Base-by-base conservation (phyloP, 2,329 filamentous ascomycete genomes). In the Thyridium curvatum region DNA sequence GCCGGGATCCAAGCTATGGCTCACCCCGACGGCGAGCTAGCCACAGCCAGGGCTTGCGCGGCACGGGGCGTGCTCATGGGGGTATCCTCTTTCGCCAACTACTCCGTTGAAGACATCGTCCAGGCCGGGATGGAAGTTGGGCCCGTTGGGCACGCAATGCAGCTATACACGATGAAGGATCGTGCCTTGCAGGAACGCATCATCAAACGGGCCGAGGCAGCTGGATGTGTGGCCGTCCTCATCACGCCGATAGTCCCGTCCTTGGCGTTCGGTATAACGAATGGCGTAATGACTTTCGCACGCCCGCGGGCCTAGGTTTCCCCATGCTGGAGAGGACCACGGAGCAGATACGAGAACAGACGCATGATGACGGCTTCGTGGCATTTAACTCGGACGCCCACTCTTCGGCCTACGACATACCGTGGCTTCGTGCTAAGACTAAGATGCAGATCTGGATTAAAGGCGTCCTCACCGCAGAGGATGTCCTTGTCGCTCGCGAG, bases 1-100 rank as follows among this genome's bases (percentile, higher is more conserved):
- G 66, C 72, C 1, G 74, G 71, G 8, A 72, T 74, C 56, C 72
- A 76, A 41, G 61, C 64, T 30, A 58, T 76, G n/a, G 72, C 71
- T 2, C 72, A 76, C 45, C 57, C 61, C 0, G 69, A 74, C 26
- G 72, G 72, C 7, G 72, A 77, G 45, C 40, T 67, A 3, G 73
- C 63, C 2, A 72, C 68, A 0, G 70, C 66, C 2, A 59, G 64
- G 4, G 72, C 70, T 3, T 66, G 63, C 10, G 60, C 58, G 1
- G 53, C 53, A 12, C 6, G 59, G 52, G 1, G 63, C 60, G 50
- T 74, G 8, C 55, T 59, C 29, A 72, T 74, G 68, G 68, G 62
- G 1, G 52, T 74, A 4, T 71, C 66, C 1, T 65, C 62, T 0
- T 74, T 67, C 39, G 56, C 70, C 6, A 72, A 62, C 28, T 59